These are phyloP conservation scores for Citrullus mucosospermus DNA, from an alignment of 306 rosid genomes.

Conservation along the genomic window DNA sequence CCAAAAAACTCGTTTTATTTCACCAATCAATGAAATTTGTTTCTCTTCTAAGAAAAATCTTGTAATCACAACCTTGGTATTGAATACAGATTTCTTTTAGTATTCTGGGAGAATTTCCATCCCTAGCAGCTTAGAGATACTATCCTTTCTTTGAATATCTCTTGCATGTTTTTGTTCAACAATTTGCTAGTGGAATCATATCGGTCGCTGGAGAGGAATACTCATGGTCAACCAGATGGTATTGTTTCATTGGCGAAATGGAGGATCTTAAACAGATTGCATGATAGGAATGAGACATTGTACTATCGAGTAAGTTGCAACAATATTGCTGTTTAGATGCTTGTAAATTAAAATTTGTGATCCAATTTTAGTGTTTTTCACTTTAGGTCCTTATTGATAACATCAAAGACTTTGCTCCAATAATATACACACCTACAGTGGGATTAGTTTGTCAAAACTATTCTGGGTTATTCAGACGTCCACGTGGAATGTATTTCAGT, in stretches of 20 bases:
- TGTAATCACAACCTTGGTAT: neutral
- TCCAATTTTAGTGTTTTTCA: constrained; percentile 5
- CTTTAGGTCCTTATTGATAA: constrained; percentile 86
- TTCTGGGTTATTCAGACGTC: constrained; percentile 92
- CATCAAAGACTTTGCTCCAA: constrained; percentile 84
- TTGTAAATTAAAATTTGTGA: constrained; percentile 7
- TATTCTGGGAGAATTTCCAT: neutral
- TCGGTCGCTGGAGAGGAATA: constrained; percentile 88
- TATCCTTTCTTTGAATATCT: neutral
- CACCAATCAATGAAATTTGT: too few relatives aligned
- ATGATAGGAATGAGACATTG: constrained; percentile 91
- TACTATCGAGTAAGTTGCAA: constrained; percentile 75
- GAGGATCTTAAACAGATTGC: constrained; percentile 95
- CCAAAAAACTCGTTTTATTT: too few relatives aligned
- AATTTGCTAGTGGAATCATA: constrained; percentile 70
- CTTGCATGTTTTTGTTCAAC: constrained; percentile 3
- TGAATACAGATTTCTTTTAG: neutral
- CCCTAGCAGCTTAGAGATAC: neutral
- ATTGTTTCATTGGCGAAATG: constrained; percentile 80
- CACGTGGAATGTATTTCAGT: constrained; percentile 99
- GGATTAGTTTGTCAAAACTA: constrained; percentile 95
- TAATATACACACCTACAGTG: constrained; percentile 95
- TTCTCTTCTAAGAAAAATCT: too few relatives aligned
- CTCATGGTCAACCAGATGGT: constrained; percentile 53
- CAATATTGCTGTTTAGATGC: constrained; percentile 5